Base-by-base conservation (phyloP, 2,329 filamentous ascomycete species). In the Aspergillus quadrilineatus region DNA sequence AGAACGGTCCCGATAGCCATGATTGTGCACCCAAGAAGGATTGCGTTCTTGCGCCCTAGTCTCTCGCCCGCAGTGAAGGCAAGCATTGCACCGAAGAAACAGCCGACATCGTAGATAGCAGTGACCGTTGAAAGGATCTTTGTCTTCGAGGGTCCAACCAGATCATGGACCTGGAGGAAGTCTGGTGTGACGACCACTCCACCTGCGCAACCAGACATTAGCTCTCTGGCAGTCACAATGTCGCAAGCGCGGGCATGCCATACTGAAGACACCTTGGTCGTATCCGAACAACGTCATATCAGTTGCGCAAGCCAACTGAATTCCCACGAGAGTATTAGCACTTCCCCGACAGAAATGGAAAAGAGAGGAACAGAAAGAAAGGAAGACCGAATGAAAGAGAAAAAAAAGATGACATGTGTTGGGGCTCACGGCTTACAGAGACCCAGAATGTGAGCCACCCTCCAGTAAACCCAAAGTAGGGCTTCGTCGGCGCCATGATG, bases 61-160 rank as follows among this genome's bases (percentile, higher is more conserved):
- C 53, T 56, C 48, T 82, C 79, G 4, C 80, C 80, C 17, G 80
- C 66, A 3, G 60, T 68, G 53, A 84, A 79, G 22, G 78, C 61
- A 8, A 61, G 74, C 1, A 77, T 63, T 2, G 77, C 82, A 14
- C 84, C 84, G 44, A 85, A 70, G 67, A 86, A 85, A 65, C 83
- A 85, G 8, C 83, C 83, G 34, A 86, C 75, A 60, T 85, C 81
- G 66, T 85, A 85, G 53, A 84, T 80, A 2, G 82, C 82, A 1
- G 80, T 82, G 8, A 84, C 79, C 0, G 80, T 82, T 66, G 60
- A 77, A 60, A 69, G 75, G 57, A 63, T 67, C 29, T 62, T 65
- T 1, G 65, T 68, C 29, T 65, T 65, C 36, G 62, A 67, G 30
- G 71, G 71, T 4, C 76, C 76, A 30, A 66, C 69, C 2, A 83